phyloP scores from a whole-genome alignment of 805 yeast genomes.

The Barnettozyma salicaria region DNA sequence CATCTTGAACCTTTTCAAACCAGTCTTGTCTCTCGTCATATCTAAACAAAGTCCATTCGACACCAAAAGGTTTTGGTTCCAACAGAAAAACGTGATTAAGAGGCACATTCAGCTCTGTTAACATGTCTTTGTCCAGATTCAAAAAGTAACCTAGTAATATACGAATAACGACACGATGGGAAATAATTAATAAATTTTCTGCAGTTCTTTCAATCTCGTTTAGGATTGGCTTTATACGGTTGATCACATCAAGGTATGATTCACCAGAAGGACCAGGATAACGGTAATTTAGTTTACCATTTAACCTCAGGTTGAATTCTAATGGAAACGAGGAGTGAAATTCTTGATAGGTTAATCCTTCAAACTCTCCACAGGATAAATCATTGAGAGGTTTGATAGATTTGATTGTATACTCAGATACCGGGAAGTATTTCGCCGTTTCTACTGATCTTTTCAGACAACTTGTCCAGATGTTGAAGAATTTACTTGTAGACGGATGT shows the following conservation, averaged over 20 bases:
- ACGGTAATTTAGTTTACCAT: slow-evolving; percentile 76
- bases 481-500: slow-evolving; percentile 5
- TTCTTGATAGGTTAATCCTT: slow-evolving; percentile 88
- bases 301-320: slow-evolving; percentile 71
- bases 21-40: slow-evolving; percentile 73
- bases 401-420: slow-evolving; percentile 66
- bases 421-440: slow-evolving; percentile 73
- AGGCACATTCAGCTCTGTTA: slow-evolving; percentile 90
- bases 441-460: slow-evolving; percentile 76
- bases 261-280: slow-evolving; percentile 99
- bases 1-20: slow-evolving; percentile 59
- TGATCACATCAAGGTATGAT: slow-evolving; percentile 88
- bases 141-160: slow-evolving; percentile 83
- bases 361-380: slow-evolving; percentile 87
- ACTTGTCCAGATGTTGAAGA: slow-evolving; percentile 87
- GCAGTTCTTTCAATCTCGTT: slow-evolving; percentile 90
- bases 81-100: slow-evolving; percentile 83
- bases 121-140: slow-evolving; percentile 71
- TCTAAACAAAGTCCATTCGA: slow-evolving; percentile 86
- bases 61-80: slow-evolving; percentile 94
- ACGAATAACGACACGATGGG: slow-evolving; percentile 89
- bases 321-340: slow-evolving; percentile 66
- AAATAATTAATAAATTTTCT: slow-evolving; percentile 74
- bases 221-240: slow-evolving; percentile 81
- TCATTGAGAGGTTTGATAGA: slow-evolving; percentile 93